These are phyloP conservation scores for Aspergillus calidoustus DNA, from an alignment of 2,329 filamentous ascomycete genomes.

Conservation along the genomic window DNA sequence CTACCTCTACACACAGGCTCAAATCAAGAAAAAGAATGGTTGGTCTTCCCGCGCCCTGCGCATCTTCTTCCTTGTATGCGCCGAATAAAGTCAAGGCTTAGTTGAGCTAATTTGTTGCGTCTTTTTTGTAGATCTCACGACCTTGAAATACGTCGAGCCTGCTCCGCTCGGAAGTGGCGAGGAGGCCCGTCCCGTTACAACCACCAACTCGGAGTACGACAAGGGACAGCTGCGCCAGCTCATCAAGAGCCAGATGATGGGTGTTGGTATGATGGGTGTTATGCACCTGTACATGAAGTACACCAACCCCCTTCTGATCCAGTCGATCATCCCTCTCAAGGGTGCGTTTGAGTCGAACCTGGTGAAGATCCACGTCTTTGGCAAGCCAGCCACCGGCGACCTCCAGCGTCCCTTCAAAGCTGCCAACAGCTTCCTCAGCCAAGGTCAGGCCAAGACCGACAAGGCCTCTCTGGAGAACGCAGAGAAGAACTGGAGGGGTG, in stretches of 20 bases:
- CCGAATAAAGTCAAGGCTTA: neutral
- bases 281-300: conserved; percentile 99
- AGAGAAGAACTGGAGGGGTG: conserved; percentile 55
- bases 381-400: conserved; percentile 83
- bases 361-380: conserved; percentile 92
- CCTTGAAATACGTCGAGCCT: conserved; percentile 98
- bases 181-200: conserved; percentile 94
- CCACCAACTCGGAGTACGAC: conserved; percentile 96
- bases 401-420: conserved; percentile 96
- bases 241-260: conserved; percentile 93
- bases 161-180: conserved; percentile 90
- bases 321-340: conserved; percentile 98
- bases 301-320: conserved; percentile 98
- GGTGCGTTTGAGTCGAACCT: conserved; percentile 92
- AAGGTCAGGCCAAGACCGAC: conserved; percentile 79
- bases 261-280: conserved; percentile 94
- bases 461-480: conserved; percentile 70
- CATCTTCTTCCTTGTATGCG: neutral
- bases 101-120: conserved; percentile 3
- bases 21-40: conserved; percentile 99
- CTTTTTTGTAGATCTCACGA: conserved; percentile 75
- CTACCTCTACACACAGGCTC: conserved; percentile 81
- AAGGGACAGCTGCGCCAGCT: conserved; percentile 78
- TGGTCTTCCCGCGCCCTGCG: conserved; percentile 38
- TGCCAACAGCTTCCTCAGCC: conserved; percentile 76